phyloP scores from a whole-genome alignment of 768 basidiomycete species.

The Pholiota microspora region DNA sequence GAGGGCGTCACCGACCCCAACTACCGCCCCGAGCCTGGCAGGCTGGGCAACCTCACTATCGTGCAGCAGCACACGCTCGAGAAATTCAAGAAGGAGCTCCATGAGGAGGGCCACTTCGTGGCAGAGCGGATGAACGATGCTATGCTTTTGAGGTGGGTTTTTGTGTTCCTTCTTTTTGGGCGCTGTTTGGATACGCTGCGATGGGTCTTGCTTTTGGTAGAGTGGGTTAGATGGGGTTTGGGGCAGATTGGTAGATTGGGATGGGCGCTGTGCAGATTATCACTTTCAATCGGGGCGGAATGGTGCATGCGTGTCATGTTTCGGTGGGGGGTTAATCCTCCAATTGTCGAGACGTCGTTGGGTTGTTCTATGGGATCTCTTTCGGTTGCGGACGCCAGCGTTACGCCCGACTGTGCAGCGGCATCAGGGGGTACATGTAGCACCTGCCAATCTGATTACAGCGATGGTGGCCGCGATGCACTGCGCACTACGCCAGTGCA shows the following conservation, averaged over 20 bases:
- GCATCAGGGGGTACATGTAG: background rate
- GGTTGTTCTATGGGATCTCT: background rate
- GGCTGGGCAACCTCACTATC: constrained; percentile 73
- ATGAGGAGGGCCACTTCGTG: constrained; percentile 60
- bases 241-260: too few species aligned
- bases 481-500: too few species aligned
- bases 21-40: constrained; percentile 68
- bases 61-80: constrained; percentile 66
- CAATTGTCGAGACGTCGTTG: background rate
- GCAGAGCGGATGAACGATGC: constrained; percentile 70
- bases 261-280: too few species aligned
- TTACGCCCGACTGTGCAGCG: background rate
- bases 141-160: constrained; percentile 57
- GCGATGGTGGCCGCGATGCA: too few species aligned
- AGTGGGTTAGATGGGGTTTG: background rate
- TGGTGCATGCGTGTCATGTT: too few species aligned
- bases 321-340: background rate
- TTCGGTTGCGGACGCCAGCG: background rate
- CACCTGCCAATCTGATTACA: background rate
- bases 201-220: background rate
- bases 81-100: constrained; percentile 64
- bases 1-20: constrained; percentile 60
- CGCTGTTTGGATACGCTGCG: background rate
- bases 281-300: too few species aligned
- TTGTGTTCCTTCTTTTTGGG: background rate